phyloP scores from a whole-genome alignment of 1,284 basidiomycete species.

The Ganoderma resinaceum region DNA sequence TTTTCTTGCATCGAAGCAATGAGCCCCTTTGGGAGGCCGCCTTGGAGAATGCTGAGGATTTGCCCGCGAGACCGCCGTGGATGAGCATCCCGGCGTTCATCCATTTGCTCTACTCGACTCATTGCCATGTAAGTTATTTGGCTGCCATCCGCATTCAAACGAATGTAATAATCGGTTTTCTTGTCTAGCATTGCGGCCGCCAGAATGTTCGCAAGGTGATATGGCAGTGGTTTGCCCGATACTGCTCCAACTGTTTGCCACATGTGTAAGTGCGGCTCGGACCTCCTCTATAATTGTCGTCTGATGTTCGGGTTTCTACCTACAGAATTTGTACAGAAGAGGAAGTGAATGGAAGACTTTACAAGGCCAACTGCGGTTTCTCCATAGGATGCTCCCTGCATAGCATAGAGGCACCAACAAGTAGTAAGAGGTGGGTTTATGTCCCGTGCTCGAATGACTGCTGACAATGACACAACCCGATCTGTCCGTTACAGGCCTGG shows the following conservation, averaged over 20 bases:
- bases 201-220: neutral
- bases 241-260: neutral
- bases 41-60: neutral
- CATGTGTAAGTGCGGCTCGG: neutral
- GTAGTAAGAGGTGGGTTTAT: neutral
- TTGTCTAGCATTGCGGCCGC: neutral
- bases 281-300: too few relatives aligned
- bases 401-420: neutral
- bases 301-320: neutral
- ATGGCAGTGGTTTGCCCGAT: constrained; percentile 6
- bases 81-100: constrained; percentile 20
- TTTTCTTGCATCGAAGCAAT: constrained; percentile 10
- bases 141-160: neutral
- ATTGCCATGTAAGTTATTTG: constrained; percentile 13
- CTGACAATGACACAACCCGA: neutral
- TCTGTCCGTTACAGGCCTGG: neutral
- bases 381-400: neutral
- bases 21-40: constrained; percentile 10
- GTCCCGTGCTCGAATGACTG: neutral
- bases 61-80: constrained; percentile 16
- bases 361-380: neutral
- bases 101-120: constrained; percentile 9
- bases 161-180: neutral
- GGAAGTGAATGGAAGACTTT: neutral
- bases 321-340: neutral